phyloP scores from a whole-genome alignment of 352 stramenopile species.

The Pythium sp. region DNA sequence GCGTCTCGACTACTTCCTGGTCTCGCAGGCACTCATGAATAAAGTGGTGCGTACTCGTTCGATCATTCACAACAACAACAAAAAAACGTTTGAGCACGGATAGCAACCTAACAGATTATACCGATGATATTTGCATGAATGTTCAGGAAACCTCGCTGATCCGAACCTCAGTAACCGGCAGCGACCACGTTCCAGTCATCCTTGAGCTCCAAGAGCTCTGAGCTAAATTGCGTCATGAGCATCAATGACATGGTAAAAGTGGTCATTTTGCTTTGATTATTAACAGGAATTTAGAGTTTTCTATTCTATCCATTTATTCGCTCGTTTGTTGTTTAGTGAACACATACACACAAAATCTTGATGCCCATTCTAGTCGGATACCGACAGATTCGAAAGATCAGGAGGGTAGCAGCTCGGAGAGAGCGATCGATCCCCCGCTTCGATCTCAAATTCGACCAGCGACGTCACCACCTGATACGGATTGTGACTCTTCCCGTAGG shows the following conservation, averaged over 20 bases:
- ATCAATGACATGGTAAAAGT: neutral
- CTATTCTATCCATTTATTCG: neutral
- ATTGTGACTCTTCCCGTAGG: constrained; percentile 17
- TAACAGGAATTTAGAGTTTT: neutral
- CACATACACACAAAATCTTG: neutral
- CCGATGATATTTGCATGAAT: neutral
- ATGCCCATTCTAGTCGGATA: neutral
- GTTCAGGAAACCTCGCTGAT: constrained; percentile 56
- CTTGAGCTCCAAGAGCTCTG: constrained; percentile 45
- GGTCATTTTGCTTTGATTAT: neutral
- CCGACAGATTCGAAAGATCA: neutral
- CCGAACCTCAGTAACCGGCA: constrained; percentile 56
- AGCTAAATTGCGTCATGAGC: neutral
- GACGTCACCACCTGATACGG: constrained; percentile 31
- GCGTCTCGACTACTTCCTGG: constrained; percentile 84
- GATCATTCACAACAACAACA: neutral
- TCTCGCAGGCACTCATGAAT: constrained; percentile 53
- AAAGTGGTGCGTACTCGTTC: constrained; percentile 50
- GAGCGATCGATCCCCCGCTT: constrained; percentile 36
- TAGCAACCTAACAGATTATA: neutral
- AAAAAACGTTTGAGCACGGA: neutral
- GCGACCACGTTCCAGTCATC: constrained; percentile 78
- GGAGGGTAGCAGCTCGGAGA: constrained; percentile 14
- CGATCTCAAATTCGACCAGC: constrained; percentile 60
- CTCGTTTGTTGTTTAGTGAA: neutral